phyloP scores from a whole-genome alignment of 371 early-diverging fungal species.

The Funneliformis caledonium region DNA sequence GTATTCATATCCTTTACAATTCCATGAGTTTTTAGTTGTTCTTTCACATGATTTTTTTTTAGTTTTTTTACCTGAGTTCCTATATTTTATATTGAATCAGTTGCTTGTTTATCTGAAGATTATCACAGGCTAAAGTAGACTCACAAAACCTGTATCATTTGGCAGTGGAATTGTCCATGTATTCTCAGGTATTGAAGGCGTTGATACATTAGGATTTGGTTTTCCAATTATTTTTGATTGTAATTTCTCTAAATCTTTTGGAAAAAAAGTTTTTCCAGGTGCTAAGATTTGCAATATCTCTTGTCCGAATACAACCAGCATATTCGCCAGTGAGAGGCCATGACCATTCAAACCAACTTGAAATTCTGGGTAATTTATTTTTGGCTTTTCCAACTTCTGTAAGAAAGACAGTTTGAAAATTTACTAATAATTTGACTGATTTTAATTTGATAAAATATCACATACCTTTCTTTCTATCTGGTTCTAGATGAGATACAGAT shows the following conservation, averaged over 20 bases:
- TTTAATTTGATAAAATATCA: not conserved
- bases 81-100: not conserved
- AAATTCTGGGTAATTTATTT: not conserved
- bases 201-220: not conserved
- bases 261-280: too few species aligned
- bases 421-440: too few species aligned
- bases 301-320: too few species aligned
- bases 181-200: not conserved
- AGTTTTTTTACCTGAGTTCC: not conserved
- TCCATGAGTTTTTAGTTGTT: not conserved
- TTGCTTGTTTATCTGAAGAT: not conserved
- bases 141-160: too few species aligned
- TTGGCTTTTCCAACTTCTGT: not conserved
- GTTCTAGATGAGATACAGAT: not conserved
- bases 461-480: not conserved
- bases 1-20: not conserved
- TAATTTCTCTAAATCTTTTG: too few species aligned
- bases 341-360: too few species aligned
- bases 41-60: not conserved
- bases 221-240: not conserved
- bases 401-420: too few species aligned
- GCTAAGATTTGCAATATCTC: too few species aligned
- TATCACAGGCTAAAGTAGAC: not conserved
- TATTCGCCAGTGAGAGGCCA: too few species aligned
- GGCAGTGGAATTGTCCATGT: not conserved